These are phyloP conservation scores for Saccharum officinarum DNA, from an alignment of 176 grass and related monocot species.

Conservation along the genomic window DNA sequence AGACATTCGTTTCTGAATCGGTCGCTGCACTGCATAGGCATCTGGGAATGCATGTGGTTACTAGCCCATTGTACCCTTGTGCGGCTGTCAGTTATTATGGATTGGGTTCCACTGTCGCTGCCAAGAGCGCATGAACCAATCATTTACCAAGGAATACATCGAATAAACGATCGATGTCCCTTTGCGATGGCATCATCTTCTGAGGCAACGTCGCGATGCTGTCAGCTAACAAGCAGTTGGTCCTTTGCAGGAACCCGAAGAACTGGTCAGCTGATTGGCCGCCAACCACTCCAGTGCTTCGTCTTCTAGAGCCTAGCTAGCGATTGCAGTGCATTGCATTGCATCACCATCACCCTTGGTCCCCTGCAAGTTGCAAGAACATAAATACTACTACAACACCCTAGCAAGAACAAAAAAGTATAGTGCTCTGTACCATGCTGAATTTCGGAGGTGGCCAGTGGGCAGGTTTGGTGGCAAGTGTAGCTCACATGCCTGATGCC, in stretches of 20 bases:
- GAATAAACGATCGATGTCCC: neutral
- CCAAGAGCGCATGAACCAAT: neutral
- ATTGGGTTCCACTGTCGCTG: neutral
- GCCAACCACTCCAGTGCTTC: constrained; percentile 11
- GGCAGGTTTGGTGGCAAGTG: neutral
- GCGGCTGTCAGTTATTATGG: neutral
- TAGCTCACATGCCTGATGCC: neutral
- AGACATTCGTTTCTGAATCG: neutral
- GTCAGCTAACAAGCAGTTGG: neutral
- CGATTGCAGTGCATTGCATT: neutral
- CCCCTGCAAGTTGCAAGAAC: neutral
- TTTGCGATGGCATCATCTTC: neutral
- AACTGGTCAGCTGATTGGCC: neutral
- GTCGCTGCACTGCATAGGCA: neutral
- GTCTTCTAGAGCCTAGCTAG: neutral
- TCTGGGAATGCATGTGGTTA: neutral
- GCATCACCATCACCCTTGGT: neutral
- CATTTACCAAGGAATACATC: neutral
- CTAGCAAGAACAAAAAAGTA: neutral
- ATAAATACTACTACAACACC: neutral
- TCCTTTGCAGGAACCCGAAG: neutral
- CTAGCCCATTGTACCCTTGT: neutral
- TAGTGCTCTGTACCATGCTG: neutral
- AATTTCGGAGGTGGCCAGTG: neutral
- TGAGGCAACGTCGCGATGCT: neutral